Conservation (phyloP, 106 monocot genomes). For the Allium fistulosum region DNA sequence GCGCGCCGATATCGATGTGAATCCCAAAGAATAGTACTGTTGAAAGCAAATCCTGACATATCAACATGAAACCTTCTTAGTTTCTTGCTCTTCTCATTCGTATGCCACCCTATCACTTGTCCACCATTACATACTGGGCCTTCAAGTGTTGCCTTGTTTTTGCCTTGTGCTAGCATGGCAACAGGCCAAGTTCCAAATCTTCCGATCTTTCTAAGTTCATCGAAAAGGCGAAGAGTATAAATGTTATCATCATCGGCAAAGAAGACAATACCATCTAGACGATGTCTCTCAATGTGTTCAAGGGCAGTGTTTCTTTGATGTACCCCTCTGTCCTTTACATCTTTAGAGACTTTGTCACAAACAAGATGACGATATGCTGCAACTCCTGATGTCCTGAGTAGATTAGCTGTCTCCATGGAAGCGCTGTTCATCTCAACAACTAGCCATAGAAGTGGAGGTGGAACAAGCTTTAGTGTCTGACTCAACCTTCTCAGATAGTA, state of each 20-base stretch:
- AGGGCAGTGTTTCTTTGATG: conserved; percentile 51
- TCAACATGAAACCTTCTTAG: conserved; percentile 91
- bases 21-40: conserved; percentile 93
- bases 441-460: conserved; percentile 64
- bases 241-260: conserved; percentile 59
- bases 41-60: conserved; percentile 97
- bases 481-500: conserved; percentile 57
- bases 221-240: conserved; percentile 41
- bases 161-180: conserved; percentile 67
- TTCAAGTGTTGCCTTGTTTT: conserved; percentile 62
- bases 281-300: conserved; percentile 33
- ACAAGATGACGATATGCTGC: conserved; percentile 68
- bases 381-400: conserved; percentile 48
- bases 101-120: conserved; percentile 85
- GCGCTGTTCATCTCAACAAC: conserved; percentile 58
- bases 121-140: conserved; percentile 86
- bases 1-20: conserved; percentile 40
- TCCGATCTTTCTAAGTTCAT: conserved; percentile 35
- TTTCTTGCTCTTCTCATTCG: conserved; percentile 73
- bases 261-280: conserved; percentile 42
- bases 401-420: conserved; percentile 53
- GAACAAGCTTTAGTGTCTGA: conserved; percentile 60
- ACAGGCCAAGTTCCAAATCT: conserved; percentile 79
- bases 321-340: conserved; percentile 32
- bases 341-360: conserved; percentile 4